Evolutionary conservation across 169 alveolate genomes (phyloP).

Genomic region (Prorocentrum cordatum): DNA sequence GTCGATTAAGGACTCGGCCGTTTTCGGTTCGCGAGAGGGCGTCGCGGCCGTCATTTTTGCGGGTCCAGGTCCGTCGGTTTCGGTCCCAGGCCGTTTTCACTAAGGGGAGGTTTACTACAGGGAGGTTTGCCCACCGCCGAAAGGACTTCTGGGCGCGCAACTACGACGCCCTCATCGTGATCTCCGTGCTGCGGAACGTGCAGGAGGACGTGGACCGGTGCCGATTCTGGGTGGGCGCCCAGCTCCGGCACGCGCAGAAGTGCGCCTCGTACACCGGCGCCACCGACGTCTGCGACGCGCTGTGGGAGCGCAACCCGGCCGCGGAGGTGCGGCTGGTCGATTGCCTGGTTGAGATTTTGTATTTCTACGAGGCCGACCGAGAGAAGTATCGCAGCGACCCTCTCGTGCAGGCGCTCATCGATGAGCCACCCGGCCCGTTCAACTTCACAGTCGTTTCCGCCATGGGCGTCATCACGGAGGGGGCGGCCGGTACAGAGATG

Average conservation of each 20-base stretch:
- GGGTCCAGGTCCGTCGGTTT: too few relatives aligned
- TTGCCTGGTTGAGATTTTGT: conserved; percentile 13
- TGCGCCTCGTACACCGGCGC: neutral
- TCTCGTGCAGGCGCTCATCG: conserved; percentile 20
- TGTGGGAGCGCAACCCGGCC: neutral
- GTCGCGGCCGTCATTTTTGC: too few relatives aligned
- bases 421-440: conserved; percentile 60
- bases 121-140: too few relatives aligned
- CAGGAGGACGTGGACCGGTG: conserved; percentile 6
- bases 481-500: conserved; percentile 65
- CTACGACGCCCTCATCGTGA: conserved; percentile 34
- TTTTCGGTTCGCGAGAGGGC: too few relatives aligned
- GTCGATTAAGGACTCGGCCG: too few relatives aligned
- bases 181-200: conserved; percentile 43
- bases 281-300: neutral
- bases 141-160: conserved; percentile 50
- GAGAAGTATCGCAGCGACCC: neutral
- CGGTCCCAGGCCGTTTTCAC: too few relatives aligned
- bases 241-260: neutral
- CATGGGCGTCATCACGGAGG: conserved; percentile 68
- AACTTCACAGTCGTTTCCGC: conserved; percentile 65
- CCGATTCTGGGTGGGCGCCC: conserved; percentile 18
- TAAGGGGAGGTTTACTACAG: too few relatives aligned
- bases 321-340: conserved; percentile 53
- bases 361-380: too few relatives aligned